Conservation (phyloP, 2,329 filamentous ascomycete species). For the Phialocephala sp. region DNA sequence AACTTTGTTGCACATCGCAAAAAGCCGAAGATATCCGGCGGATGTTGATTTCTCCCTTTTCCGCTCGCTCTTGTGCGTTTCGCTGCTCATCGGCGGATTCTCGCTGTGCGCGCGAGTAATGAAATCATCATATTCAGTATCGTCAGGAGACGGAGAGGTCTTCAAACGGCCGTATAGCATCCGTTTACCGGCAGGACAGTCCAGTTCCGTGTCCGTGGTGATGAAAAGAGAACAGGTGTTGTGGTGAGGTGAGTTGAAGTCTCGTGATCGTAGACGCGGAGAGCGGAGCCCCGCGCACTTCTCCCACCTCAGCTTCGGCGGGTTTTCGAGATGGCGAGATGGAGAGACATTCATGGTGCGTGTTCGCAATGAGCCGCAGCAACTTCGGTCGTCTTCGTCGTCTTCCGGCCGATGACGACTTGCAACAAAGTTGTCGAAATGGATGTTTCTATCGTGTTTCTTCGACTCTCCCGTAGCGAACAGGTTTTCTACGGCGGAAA, state of each 20-base stretch:
- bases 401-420: neutral
- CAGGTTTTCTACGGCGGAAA: too few species aligned
- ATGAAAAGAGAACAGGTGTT: neutral
- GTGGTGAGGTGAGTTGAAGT: neutral
- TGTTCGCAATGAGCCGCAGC: neutral
- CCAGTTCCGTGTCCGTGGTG: neutral
- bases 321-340: neutral
- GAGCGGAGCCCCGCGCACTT: neutral
- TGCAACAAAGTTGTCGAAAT: neutral
- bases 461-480: too few species aligned
- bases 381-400: neutral
- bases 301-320: neutral
- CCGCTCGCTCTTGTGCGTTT: neutral
- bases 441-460: too few species aligned
- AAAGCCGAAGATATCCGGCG: slow-evolving; percentile 24
- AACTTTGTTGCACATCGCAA: slow-evolving; percentile 26
- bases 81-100: neutral
- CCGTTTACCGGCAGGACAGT: neutral
- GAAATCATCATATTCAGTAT: neutral
- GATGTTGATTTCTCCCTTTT: slow-evolving; percentile 12
- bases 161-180: neutral
- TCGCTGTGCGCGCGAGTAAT: neutral
- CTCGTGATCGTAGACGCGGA: neutral
- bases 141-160: neutral
- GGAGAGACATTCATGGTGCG: neutral